Conservation (phyloP, 768 basidiomycete species). For the Amanita molliuscula region DNA sequence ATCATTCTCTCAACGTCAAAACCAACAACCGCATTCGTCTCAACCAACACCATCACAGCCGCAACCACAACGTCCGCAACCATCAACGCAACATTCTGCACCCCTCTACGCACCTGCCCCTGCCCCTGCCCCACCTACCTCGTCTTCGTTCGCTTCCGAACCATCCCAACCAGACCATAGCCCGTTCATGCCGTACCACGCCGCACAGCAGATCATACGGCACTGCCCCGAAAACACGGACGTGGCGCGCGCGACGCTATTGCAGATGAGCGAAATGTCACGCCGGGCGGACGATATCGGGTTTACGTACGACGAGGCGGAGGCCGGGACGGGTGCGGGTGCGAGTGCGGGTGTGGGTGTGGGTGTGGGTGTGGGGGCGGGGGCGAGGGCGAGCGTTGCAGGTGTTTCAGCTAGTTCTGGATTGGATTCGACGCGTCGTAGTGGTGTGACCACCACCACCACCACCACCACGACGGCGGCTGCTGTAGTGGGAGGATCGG, state of each 20-base stretch:
- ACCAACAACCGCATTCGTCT: neutral
- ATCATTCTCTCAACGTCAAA: neutral
- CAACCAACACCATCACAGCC: neutral
- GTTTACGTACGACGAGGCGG: slow-evolving; percentile 1
- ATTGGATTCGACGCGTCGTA: neutral
- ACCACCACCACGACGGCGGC: neutral
- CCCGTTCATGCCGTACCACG: slow-evolving; percentile 48
- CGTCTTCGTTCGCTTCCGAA: neutral
- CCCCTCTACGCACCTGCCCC: neutral
- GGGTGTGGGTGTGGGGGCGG: neutral
- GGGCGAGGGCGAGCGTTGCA: neutral
- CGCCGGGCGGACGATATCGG: slow-evolving; percentile 37
- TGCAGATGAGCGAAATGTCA: slow-evolving; percentile 74
- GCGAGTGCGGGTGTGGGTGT: too few species aligned
- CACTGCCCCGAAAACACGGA: slow-evolving; percentile 29
- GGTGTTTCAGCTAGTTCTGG: neutral
- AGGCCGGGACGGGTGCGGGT: neutral
- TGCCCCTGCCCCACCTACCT: neutral
- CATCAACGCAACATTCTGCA: neutral
- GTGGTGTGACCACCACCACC: neutral
- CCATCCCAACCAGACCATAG: slow-evolving; percentile 17
- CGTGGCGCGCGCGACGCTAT: slow-evolving; percentile 57
- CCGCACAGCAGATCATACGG: slow-evolving; percentile 35
- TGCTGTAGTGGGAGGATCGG: neutral
- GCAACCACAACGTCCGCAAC: slow-evolving; percentile 2